phyloP scores from a whole-genome alignment of 225 moss, liverwort and hornwort species.

The Lunularia cruciata region DNA sequence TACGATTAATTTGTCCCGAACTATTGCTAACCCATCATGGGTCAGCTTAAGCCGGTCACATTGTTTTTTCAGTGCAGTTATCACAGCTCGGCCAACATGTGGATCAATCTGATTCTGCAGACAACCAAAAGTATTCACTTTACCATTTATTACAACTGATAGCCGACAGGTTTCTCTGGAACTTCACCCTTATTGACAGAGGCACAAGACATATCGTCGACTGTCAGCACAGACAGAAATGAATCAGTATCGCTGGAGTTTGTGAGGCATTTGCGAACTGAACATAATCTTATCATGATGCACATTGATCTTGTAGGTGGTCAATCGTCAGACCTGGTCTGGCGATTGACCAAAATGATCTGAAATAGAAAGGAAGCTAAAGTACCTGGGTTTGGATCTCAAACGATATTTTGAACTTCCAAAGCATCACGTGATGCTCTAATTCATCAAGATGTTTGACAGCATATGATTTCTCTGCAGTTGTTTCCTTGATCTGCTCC shows the following conservation, averaged over 20 bases:
- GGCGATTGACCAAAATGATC: no score
- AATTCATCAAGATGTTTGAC: slow-evolving; percentile 69
- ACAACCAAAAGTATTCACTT: neutral
- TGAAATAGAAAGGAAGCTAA: no score
- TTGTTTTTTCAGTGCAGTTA: slow-evolving; percentile 54
- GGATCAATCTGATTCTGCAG: slow-evolving; percentile 71
- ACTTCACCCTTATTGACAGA: neutral
- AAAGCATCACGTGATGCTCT: slow-evolving; percentile 89
- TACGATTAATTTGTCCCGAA: slow-evolving; percentile 55
- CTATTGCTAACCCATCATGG: slow-evolving; percentile 42
- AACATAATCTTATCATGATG: neutral
- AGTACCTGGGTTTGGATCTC: slow-evolving; percentile 82
- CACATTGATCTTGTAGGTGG: neutral
- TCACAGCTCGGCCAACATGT: slow-evolving; percentile 50
- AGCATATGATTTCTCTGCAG: slow-evolving; percentile 55
- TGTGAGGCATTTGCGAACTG: neutral
- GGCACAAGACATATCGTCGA: neutral
- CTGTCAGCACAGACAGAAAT: no score
- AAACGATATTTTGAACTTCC: slow-evolving; percentile 92
- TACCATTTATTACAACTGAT: neutral
- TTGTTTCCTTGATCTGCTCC: slow-evolving; percentile 50
- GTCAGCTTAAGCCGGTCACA: slow-evolving; percentile 60
- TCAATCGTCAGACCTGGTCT: neutral
- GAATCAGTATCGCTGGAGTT: no score
- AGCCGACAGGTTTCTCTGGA: neutral